Evolutionary conservation across 371 early-diverging fungal genomes (phyloP).

Genomic region (Fennellomyces sp.): DNA sequence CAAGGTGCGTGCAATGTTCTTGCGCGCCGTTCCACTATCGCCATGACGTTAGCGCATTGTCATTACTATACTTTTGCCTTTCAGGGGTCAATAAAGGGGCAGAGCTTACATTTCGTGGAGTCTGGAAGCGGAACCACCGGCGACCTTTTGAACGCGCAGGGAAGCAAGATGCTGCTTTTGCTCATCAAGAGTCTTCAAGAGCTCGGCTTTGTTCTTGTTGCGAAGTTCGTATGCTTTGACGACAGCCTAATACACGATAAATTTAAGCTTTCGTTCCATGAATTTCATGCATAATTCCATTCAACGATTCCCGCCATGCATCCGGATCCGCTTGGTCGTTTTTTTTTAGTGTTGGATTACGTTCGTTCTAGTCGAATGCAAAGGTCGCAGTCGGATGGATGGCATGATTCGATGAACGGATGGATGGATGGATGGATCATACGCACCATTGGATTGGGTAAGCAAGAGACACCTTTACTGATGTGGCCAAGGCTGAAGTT

Average conservation of each 20-base stretch:
- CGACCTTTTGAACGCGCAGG: slow-evolving; percentile 91
- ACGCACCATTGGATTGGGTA: not conserved
- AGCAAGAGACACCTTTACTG: not conserved
- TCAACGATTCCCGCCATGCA: not conserved
- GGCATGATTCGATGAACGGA: slow-evolving; percentile 9
- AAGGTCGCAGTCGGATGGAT: slow-evolving; percentile 1
- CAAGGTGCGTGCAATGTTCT: slow-evolving; percentile 89
- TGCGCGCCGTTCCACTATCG: slow-evolving; percentile 82
- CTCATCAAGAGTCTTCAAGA: slow-evolving; percentile 85
- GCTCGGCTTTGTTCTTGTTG: slow-evolving; percentile 88
- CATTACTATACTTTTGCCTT: too few species aligned
- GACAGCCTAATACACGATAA: slow-evolving; percentile 58
- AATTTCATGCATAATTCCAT: not conserved
- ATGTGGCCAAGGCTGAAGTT: not conserved
- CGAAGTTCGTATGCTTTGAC: slow-evolving; percentile 92
- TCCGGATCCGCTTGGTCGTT: not conserved
- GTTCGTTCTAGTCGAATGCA: too few species aligned
- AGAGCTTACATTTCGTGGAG: slow-evolving; percentile 77
- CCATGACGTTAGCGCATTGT: too few species aligned
- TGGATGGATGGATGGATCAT: slow-evolving; percentile 15
- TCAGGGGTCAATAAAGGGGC: not conserved
- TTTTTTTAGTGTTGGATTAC: too few species aligned
- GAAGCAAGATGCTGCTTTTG: slow-evolving; percentile 91
- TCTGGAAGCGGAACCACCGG: slow-evolving; percentile 75
- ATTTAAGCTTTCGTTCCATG: slow-evolving; percentile 11